Percentiles rank a stretch among this genome's conserved stretches.
These are phyloP conservation scores for Retiboletus flavoniger DNA, from an alignment of 1,284 basidiomycete genomes.

Conservation along the genomic window DNA sequence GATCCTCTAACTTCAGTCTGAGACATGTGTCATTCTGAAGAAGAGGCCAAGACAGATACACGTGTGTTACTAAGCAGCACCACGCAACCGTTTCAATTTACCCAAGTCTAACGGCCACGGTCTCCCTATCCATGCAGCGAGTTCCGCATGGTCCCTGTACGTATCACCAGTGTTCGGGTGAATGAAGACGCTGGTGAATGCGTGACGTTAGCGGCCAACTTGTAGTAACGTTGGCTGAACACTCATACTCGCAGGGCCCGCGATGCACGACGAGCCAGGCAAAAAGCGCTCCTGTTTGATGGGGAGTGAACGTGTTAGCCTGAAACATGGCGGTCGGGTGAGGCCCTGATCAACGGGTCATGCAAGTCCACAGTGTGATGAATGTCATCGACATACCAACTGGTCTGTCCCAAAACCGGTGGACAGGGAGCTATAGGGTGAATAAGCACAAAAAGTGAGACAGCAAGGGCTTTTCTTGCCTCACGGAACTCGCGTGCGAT, in stretches of 20 bases:
- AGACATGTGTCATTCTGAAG: too few species aligned
- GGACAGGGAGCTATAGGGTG: conserved; percentile 54
- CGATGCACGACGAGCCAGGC: conserved; percentile 42
- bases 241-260: conserved; percentile 27
- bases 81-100: conserved; percentile 28
- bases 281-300: conserved; percentile 42
- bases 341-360: conserved; percentile 27
- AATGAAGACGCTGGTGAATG: conserved; percentile 54
- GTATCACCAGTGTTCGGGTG: conserved; percentile 70
- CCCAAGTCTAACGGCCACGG: conserved; percentile 55
- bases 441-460: not conserved
- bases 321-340: conserved; percentile 45
- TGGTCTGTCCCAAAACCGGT: conserved; percentile 61
- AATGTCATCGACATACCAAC: conserved; percentile 43
- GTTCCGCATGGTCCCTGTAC: conserved; percentile 61
- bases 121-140: conserved; percentile 68
- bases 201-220: not conserved
- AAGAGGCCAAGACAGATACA: too few species aligned
- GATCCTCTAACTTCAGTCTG: too few species aligned
- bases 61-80: too few species aligned
- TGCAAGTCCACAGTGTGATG: not conserved
- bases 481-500: conserved; percentile 72
- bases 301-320: conserved; percentile 38
- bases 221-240: not conserved
- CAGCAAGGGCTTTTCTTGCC: conserved; percentile 33